A percentile compares a stretch with the other conserved stretches of the same genome.
These are phyloP conservation scores for Abortiporus biennis DNA, from an alignment of 1,284 basidiomycete species.

Conservation along the genomic window DNA sequence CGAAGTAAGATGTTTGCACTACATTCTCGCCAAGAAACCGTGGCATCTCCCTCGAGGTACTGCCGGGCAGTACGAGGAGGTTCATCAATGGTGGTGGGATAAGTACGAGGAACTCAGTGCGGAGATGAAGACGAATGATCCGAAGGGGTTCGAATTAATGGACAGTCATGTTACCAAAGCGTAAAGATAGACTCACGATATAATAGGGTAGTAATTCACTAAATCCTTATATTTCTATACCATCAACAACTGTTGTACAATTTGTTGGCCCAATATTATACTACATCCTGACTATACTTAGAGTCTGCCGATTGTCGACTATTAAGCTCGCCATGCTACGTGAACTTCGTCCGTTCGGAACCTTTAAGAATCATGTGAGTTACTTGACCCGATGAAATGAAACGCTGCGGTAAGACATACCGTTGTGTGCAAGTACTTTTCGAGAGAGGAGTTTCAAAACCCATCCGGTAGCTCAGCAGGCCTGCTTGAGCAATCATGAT, in stretches of 20 bases:
- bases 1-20: slow-evolving; percentile 72
- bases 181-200: neutral
- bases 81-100: slow-evolving; percentile 77
- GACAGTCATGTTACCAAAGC: slow-evolving; percentile 37
- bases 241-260: no score
- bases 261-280: no score
- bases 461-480: slow-evolving; percentile 89
- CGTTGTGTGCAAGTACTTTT: slow-evolving; percentile 89
- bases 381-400: neutral
- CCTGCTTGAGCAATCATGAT: slow-evolving; percentile 99
- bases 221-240: no score
- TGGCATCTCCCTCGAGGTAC: slow-evolving; percentile 45
- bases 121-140: slow-evolving; percentile 40
- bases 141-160: slow-evolving; percentile 47
- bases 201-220: no score
- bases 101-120: slow-evolving; percentile 46
- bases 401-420: slow-evolving; percentile 32
- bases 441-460: slow-evolving; percentile 69
- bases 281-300: no score
- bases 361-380: slow-evolving; percentile 33
- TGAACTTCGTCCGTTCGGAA: slow-evolving; percentile 91
- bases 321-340: slow-evolving; percentile 74
- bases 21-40: slow-evolving; percentile 72
- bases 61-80: slow-evolving; percentile 38
- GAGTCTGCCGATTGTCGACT: neutral